These are phyloP conservation scores for Pseudonitzschia multiseries DNA, from an alignment of 108 stramenopile species.

Conservation along the genomic window DNA sequence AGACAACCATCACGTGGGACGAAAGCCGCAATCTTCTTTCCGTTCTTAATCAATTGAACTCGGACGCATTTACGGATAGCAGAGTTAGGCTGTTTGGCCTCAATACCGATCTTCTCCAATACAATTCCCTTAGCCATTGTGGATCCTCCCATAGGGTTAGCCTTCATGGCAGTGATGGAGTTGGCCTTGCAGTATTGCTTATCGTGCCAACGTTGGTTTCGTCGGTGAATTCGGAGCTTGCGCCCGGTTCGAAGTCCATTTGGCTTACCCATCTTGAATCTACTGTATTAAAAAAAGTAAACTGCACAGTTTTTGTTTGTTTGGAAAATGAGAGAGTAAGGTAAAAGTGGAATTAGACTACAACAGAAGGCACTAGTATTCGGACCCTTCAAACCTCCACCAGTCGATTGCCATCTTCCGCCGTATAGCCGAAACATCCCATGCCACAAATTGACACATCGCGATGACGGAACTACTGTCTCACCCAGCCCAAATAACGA, in stretches of 20 bases:
- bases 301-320: neutral
- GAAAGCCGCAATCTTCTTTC: slow-evolving; percentile 99
- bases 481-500: too few relatives aligned
- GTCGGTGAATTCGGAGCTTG: slow-evolving; percentile 98
- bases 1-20: slow-evolving; percentile 99
- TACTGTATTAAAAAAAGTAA: slow-evolving; percentile 5
- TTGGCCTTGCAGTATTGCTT: slow-evolving; percentile 97
- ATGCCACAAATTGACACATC: too few relatives aligned
- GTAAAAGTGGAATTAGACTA: too few relatives aligned
- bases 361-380: too few relatives aligned
- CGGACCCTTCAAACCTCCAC: too few relatives aligned
- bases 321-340: too few relatives aligned
- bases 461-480: neutral
- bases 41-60: slow-evolving; percentile 99
- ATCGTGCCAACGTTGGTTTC: slow-evolving; percentile 95
- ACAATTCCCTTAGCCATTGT: slow-evolving; percentile 99
- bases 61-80: slow-evolving; percentile 99
- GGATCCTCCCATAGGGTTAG: slow-evolving; percentile 99
- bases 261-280: slow-evolving; percentile 93
- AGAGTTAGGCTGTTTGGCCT: slow-evolving; percentile 99
- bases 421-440: too few relatives aligned
- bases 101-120: slow-evolving; percentile 99
- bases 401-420: too few relatives aligned
- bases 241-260: slow-evolving; percentile 97
- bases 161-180: slow-evolving; percentile 99